A percentile compares a stretch with the other conserved stretches of the same genome.
These are phyloP conservation scores for Linum trigynum DNA, from an alignment of 345 rosid species.

Conservation along the genomic window DNA sequence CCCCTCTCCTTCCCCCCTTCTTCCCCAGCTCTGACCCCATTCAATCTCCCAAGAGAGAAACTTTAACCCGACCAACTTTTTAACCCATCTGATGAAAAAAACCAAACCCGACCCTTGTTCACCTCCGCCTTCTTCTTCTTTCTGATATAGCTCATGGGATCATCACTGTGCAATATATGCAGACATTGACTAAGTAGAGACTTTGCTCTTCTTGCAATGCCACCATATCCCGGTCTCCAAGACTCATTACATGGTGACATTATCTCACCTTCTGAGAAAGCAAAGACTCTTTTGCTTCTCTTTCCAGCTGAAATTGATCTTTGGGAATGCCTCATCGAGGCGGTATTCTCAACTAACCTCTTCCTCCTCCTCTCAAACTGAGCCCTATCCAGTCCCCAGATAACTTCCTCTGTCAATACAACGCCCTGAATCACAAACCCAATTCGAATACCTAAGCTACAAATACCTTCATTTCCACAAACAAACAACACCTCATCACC, in stretches of 20 bases:
- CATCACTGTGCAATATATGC: slow-evolving; percentile 43
- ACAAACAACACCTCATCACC: slow-evolving; percentile 76
- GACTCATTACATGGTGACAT: slow-evolving; percentile 14
- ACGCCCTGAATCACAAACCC: slow-evolving; percentile 61
- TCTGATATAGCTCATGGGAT: slow-evolving; percentile 49
- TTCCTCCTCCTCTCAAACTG: slow-evolving; percentile 11
- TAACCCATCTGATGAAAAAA: too few relatives aligned
- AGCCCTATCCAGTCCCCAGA: slow-evolving; percentile 12
- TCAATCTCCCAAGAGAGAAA: too few relatives aligned
- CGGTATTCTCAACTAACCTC: slow-evolving; percentile 19
- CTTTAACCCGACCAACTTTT: too few relatives aligned
- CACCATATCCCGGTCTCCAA: slow-evolving; percentile 16
- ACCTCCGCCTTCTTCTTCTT: too few relatives aligned
- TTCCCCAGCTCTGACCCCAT: too few relatives aligned
- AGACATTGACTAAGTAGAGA: slow-evolving; percentile 44
- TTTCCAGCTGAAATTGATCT: slow-evolving; percentile 51
- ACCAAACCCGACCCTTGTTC: too few relatives aligned
- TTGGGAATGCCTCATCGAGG: slow-evolving; percentile 30
- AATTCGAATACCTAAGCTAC: slow-evolving; percentile 32
- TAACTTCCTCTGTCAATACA: slow-evolving; percentile 41
- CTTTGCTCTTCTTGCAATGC: slow-evolving; percentile 28
- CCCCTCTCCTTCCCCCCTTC: too few relatives aligned
- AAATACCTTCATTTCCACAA: slow-evolving; percentile 38
- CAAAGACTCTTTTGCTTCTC: slow-evolving; percentile 67
- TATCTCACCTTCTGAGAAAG: slow-evolving; percentile 31